Base-by-base conservation (phyloP, 768 basidiomycete species). In the Glaciozyma antarctica region DNA sequence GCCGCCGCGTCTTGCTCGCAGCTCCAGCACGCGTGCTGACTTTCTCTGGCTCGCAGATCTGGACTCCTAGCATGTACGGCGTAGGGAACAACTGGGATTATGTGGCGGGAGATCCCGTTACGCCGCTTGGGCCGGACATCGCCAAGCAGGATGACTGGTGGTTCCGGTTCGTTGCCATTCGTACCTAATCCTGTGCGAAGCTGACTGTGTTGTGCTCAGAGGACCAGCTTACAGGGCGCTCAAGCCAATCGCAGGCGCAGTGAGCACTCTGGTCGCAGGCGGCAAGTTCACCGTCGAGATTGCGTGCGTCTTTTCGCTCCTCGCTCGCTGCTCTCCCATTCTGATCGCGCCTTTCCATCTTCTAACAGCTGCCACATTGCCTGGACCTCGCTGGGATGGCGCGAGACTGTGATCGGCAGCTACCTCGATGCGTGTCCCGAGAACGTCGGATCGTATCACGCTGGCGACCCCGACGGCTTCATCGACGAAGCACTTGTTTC, bases 401-500 rank as follows among this genome's bases (percentile, higher is more conserved):
- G 62, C 8, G 49, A 65, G 1, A 66, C 69, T 7, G 51, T 19
- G 0, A 51, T 58, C 1, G 69, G 69, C 4, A 45, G 38, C 2
- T 1, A 9, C 0, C 60, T 66, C 5, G 57, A 58, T 12, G 57
- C 57, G 7, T 58, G 57, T 10, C 57, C 57, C 5, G 57, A 43
- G 5, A 43, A 58, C 17, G 21, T 43, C 16, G 57, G 57, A 12
- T 6, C 22, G 24, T 53, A 26, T 34, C 69, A 70, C 58, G 30
- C 65, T 19, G 69, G 69, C 22, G 65, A 65, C 53, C 69, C 69
- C 3, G 38, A 28, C 12, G 41, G 54, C 24, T 24, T 3, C 10
- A 32, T 59, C 68, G 69, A 70, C 30, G 5, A 32, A 2, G 8
- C 26, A n/a, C 61, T 70, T 6, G 28, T 70, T 21, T 67, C 65